Evolutionary conservation across 495 filamentous ascomycete species (phyloP).

Genomic region (Penicillium coffeae): DNA sequence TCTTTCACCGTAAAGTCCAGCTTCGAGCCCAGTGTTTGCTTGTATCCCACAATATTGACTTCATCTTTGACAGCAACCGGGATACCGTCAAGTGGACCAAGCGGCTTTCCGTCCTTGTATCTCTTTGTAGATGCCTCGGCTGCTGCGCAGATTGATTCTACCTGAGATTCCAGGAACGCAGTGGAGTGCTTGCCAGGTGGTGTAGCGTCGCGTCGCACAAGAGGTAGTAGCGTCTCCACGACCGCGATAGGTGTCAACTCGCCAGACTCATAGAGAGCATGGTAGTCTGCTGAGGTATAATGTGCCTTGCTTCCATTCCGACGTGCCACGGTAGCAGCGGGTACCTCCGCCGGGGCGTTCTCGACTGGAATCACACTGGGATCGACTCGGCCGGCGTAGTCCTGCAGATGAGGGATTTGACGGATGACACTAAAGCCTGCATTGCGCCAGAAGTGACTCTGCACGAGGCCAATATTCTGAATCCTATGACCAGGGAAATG

Average conservation of each 20-base stretch:
- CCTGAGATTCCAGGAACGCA: conserved; percentile 62
- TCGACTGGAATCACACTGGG: conserved; percentile 76
- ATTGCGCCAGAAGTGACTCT: conserved; percentile 66
- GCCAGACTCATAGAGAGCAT: conserved; percentile 64
- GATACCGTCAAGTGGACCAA: conserved; percentile 75
- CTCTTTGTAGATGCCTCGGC: conserved; percentile 68
- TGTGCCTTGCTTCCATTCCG: conserved; percentile 46
- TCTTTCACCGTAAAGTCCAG: conserved; percentile 51
- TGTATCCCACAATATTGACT: conserved; percentile 69
- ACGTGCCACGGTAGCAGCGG: conserved; percentile 18
- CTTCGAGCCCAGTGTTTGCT: conserved; percentile 58
- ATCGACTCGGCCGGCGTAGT: conserved; percentile 65
- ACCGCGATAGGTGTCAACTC: conserved; percentile 68
- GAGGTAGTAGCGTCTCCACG: conserved; percentile 61
- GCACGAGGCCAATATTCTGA: conserved; percentile 49
- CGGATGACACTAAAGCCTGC: conserved; percentile 66
- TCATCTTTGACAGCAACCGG: conserved; percentile 88
- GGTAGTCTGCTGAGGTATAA: conserved; percentile 73
- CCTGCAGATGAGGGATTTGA: conserved; percentile 52
- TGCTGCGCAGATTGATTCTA: conserved; percentile 58
- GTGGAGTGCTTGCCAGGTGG: conserved; percentile 56
- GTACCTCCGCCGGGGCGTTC: conserved; percentile 26
- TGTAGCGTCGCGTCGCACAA: conserved; percentile 57
- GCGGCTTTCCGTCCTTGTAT: conserved; percentile 59
- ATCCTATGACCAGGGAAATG: conserved; percentile 37